Evolutionary conservation across 805 yeast species (phyloP).

Genomic region (Ogataea dorogensis): DNA sequence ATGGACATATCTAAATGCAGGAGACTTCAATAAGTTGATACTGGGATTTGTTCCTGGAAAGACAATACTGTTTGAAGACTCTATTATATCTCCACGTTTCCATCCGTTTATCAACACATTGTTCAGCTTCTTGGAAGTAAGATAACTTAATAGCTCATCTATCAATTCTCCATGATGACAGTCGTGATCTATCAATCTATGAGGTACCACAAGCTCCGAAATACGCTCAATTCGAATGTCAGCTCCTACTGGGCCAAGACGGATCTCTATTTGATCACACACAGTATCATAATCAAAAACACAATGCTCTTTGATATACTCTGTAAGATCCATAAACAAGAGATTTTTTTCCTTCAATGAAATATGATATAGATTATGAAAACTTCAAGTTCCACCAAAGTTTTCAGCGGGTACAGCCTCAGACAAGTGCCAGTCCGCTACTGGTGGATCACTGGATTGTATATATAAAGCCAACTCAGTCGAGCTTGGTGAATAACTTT

Average conservation of each 20-base stretch:
- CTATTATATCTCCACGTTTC: constrained; percentile 30
- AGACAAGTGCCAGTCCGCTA: constrained; percentile 27
- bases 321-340: constrained; percentile 16
- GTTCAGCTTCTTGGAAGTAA: constrained; percentile 30
- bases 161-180: constrained; percentile 36
- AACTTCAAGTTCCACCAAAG: constrained; percentile 38
- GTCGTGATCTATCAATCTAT: background rate
- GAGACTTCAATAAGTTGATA: constrained; percentile 40
- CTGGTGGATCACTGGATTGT: constrained; percentile 45
- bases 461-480: constrained; percentile 36
- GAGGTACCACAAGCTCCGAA: background rate
- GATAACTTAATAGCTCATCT: constrained; percentile 38
- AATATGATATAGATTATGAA: constrained; percentile 40
- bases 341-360: constrained; percentile 4
- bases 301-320: constrained; percentile 5
- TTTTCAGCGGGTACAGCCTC: constrained; percentile 41
- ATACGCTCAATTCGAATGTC: constrained; percentile 1
- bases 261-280: constrained; percentile 1
- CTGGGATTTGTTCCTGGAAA: constrained; percentile 38
- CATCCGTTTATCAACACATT: constrained; percentile 48
- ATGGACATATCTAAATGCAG: constrained; percentile 45
- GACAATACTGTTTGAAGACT: constrained; percentile 31
- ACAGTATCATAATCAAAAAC: background rate
- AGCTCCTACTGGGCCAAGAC: background rate
- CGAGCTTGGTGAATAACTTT: constrained; percentile 28